Percentiles rank a stretch among this genome's conserved stretches.
Evolutionary conservation across 352 stramenopile genomes (phyloP).

Genomic region (Globisporangium cylindrosporum): DNA sequence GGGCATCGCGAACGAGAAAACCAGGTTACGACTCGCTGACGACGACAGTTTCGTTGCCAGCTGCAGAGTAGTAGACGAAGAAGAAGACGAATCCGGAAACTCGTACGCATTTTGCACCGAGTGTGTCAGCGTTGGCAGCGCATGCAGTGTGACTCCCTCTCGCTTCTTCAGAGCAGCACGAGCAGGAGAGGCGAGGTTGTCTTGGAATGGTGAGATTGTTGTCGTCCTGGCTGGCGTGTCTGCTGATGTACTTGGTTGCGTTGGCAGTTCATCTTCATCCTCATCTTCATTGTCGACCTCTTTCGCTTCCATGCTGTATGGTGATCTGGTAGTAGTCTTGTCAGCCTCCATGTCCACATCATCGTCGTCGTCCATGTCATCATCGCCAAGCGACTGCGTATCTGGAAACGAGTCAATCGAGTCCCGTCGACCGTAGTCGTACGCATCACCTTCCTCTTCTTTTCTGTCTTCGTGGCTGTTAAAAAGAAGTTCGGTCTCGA

Average conservation of each 20-base stretch:
- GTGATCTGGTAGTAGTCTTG: not conserved
- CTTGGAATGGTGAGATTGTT: conserved; percentile 5
- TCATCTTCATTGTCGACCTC: conserved; percentile 7
- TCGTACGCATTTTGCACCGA: conserved; percentile 37
- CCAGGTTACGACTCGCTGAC: conserved; percentile 46
- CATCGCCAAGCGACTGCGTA: conserved; percentile 50
- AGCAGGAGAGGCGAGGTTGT: conserved; percentile 9
- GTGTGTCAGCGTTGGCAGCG: conserved; percentile 17
- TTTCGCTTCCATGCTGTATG: not conserved
- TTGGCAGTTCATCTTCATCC: conserved; percentile 35
- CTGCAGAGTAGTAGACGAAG: conserved; percentile 13
- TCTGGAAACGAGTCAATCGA: conserved; percentile 33
- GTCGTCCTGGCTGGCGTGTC: not conserved
- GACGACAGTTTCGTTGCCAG: conserved; percentile 17
- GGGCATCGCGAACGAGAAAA: conserved; percentile 63
- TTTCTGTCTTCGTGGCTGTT: conserved; percentile 1
- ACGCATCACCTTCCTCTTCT: conserved; percentile 17
- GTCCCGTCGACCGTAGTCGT: conserved; percentile 21
- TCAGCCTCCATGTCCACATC: conserved; percentile 3
- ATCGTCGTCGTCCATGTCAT: conserved; percentile 17
- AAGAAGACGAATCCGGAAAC: conserved; percentile 14
- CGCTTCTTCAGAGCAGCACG: conserved; percentile 29
- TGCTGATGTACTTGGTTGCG: conserved; percentile 27
- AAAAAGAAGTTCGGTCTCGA: not conserved
- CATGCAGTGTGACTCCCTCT: conserved; percentile 19